Base-by-base conservation (phyloP, 257 asterid genomes). In the Avicennia marina region DNA sequence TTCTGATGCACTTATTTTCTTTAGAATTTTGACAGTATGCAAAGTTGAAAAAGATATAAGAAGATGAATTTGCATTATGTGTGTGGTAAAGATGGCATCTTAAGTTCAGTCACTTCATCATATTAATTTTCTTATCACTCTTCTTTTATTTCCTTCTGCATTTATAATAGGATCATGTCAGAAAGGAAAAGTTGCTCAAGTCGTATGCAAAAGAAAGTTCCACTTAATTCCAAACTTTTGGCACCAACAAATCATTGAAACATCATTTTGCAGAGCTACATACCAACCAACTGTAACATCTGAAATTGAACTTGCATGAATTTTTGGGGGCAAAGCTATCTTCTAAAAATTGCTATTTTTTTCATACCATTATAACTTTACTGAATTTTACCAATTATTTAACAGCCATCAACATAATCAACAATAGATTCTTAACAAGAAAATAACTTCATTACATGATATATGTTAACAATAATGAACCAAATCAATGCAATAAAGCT, bases 1-100 rank as follows among this genome's bases (percentile, higher is more conserved):
- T 78, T 88, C 96, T 88, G 96, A 76, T 72, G 70, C 82, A 83
- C 73, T 72, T 58, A 73, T 58, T 42, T 65, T 50, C 53, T 80
- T 79, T 57, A 83, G 84, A 72, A 76, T 63, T 60, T 62, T 59
- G 65, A 55, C 44, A 43, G 66, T 58, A 64, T 18, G 66, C 55
- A 56, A 42, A 51, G 32, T 31, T 56, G 53, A 56, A 40, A 50
- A 7, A 43, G 2, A 33, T 48, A 44, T n/a, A 48, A 38, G 53
- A 52, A 61, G 41, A 16, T 26, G 22, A 45, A n/a, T 51, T 50
- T 60, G 26, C 61, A 25, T 49, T 27, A 13, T 39, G 38, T 24
- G n/a, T 38, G 55, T 48, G 59, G 49, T 56, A 31, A 54, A 41
- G 29, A 15, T 63, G 38, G 59, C 46, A 62, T n/a, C n/a, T 46